Evolutionary conservation across 192 early-diverging fungal species (phyloP).

Genomic region (Podila horticola): DNA sequence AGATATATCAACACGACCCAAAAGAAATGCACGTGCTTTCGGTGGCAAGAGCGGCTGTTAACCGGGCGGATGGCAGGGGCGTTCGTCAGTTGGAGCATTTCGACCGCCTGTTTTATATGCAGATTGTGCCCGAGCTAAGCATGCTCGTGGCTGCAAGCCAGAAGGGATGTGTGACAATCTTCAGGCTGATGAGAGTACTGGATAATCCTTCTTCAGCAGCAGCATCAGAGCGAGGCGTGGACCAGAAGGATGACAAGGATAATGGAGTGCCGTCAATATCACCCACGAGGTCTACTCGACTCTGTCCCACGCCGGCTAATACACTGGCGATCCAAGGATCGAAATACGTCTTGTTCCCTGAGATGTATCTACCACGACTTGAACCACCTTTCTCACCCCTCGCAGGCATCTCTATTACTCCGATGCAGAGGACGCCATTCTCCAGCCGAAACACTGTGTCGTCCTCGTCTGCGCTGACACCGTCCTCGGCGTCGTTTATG

Average conservation of each 20-base stretch:
- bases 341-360: conserved; percentile 40
- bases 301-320: neutral
- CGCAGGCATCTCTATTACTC: conserved; percentile 21
- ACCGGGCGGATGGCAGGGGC: conserved; percentile 33
- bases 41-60: conserved; percentile 32
- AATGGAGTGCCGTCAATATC: neutral
- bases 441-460: neutral
- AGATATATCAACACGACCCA: neutral
- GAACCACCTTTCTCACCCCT: conserved; percentile 23
- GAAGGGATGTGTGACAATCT: conserved; percentile 42
- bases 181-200: conserved; percentile 23
- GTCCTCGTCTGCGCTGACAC: conserved; percentile 2
- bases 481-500: conserved; percentile 16
- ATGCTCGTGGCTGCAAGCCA: conserved; percentile 44
- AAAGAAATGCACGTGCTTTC: conserved; percentile 24
- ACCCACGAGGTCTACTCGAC: neutral
- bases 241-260: conserved; percentile 1
- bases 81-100: conserved; percentile 36
- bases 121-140: conserved; percentile 30
- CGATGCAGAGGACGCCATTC: neutral
- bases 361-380: conserved; percentile 39
- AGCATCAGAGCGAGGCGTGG: too few species aligned
- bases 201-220: conserved; percentile 6
- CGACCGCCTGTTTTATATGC: conserved; percentile 49
- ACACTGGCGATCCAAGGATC: neutral